These are phyloP conservation scores for Nakazawaea sp. DNA, from an alignment of 805 yeast species.

Conservation along the genomic window DNA sequence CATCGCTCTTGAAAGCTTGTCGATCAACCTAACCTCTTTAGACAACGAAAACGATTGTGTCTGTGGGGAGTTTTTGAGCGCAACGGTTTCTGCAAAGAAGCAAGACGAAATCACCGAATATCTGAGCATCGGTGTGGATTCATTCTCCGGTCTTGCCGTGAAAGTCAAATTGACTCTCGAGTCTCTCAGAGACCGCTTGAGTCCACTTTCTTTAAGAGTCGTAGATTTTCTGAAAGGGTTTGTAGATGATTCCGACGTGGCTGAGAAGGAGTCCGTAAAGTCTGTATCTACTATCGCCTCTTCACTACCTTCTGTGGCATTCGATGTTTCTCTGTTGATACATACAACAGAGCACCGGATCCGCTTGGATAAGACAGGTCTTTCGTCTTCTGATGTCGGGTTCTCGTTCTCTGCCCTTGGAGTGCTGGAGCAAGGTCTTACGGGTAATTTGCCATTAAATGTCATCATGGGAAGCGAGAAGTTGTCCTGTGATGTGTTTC, in stretches of 20 bases:
- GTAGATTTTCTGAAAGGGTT: not conserved
- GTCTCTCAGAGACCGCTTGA: constrained; percentile 1
- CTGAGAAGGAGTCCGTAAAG: not conserved
- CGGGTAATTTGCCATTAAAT: constrained; percentile 17
- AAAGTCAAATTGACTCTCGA: constrained; percentile 2
- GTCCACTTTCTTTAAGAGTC: constrained; percentile 5
- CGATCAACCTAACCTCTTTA: constrained; percentile 18
- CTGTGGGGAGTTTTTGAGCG: constrained; percentile 8
- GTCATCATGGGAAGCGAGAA: constrained; percentile 8
- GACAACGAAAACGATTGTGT: constrained; percentile 25
- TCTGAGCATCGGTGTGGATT: not conserved
- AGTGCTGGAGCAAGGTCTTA: constrained; percentile 13
- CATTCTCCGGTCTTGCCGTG: not conserved
- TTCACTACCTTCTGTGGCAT: too few relatives aligned
- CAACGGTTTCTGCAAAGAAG: not conserved
- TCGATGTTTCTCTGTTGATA: not conserved
- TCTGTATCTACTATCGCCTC: not conserved
- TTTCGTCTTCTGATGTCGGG: constrained; percentile 14
- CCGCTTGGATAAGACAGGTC: too few relatives aligned
- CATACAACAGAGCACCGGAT: not conserved
- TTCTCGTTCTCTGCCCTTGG: constrained; percentile 16
- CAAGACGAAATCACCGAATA: not conserved
- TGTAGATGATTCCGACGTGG: not conserved
- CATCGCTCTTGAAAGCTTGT: constrained; percentile 25
- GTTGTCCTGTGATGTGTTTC: constrained; percentile 10